phyloP scores from a whole-genome alignment of 495 filamentous ascomycete species.

The Trichoderma virens region DNA sequence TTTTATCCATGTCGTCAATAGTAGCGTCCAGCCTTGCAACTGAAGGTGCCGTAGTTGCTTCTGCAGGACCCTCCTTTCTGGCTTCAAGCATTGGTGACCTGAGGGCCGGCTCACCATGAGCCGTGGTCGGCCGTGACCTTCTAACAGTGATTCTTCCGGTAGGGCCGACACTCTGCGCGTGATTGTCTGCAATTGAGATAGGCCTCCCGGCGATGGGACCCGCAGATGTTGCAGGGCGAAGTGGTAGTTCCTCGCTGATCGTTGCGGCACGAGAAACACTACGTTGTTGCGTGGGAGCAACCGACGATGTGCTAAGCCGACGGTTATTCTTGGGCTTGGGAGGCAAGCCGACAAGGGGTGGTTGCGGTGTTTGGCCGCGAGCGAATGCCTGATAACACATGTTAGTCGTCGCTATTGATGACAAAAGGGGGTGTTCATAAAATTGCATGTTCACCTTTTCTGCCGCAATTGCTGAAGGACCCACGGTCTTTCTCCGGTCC shows the following conservation, averaged over 20 bases:
- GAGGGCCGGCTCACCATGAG: not conserved
- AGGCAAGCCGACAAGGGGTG: conserved; percentile 10
- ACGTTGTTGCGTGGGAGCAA: conserved; percentile 16
- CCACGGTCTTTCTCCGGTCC: conserved; percentile 60
- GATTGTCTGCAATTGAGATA: not conserved
- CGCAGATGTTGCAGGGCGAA: not conserved
- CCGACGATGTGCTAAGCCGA: conserved; percentile 33
- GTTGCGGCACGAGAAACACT: not conserved
- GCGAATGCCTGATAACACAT: conserved; percentile 23
- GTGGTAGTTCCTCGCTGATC: not conserved
- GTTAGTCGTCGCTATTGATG: not conserved
- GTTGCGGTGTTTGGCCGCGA: conserved; percentile 29
- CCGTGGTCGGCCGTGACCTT: not conserved
- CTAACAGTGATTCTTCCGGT: not conserved
- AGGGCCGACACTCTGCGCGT: not conserved
- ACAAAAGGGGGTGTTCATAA: conserved; percentile 1
- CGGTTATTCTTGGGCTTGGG: conserved; percentile 20
- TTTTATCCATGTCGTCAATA: conserved; percentile 46
- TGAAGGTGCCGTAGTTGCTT: not conserved
- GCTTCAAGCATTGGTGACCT: conserved; percentile 1
- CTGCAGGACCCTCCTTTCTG: not conserved
- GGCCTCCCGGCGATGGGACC: not conserved
- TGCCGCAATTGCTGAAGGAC: conserved; percentile 39
- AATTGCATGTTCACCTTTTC: conserved; percentile 33
- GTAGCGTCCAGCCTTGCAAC: conserved; percentile 13